Evolutionary conservation across 1,284 basidiomycete species (phyloP).

Genomic region (Omphalotus olearius): DNA sequence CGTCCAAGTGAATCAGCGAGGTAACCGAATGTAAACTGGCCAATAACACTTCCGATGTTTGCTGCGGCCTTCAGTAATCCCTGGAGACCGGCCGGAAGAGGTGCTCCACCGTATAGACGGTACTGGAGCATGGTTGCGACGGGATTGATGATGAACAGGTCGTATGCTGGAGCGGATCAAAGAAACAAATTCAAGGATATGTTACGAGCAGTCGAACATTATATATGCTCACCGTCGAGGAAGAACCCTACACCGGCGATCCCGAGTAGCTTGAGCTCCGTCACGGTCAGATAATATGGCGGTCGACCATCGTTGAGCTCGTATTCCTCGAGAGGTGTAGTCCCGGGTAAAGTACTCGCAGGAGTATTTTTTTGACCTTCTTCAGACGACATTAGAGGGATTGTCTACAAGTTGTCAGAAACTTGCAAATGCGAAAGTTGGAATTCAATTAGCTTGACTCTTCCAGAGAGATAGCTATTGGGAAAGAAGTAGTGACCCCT

Average conservation of each 20-base stretch:
- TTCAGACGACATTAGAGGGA: too few species aligned
- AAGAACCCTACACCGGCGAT: slow-evolving; percentile 69
- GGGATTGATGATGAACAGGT: slow-evolving; percentile 78
- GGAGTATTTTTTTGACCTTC: too few species aligned
- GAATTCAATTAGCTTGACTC: too few species aligned
- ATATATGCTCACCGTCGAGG: slow-evolving; percentile 49
- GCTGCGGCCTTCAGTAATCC: slow-evolving; percentile 64
- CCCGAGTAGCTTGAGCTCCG: slow-evolving; percentile 54
- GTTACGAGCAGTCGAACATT: too few species aligned
- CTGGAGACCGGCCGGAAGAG: slow-evolving; percentile 55
- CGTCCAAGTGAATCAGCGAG: slow-evolving; percentile 66
- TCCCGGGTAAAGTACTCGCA: not conserved
- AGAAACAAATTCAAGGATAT: not conserved
- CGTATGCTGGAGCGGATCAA: slow-evolving; percentile 51
- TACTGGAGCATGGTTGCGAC: slow-evolving; percentile 76
- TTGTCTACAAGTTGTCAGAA: too few species aligned
- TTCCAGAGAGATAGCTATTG: too few species aligned
- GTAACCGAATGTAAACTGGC: slow-evolving; percentile 68
- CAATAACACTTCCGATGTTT: slow-evolving; percentile 73
- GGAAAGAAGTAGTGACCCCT: too few species aligned
- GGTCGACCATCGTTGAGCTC: slow-evolving; percentile 38
- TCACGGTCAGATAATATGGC: slow-evolving; percentile 40
- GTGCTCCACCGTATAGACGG: slow-evolving; percentile 53
- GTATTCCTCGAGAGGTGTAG: slow-evolving; percentile 36
- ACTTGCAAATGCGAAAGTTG: too few species aligned